Percentiles rank a stretch among this genome's conserved stretches.
phyloP scores from a whole-genome alignment of 2,329 filamentous ascomycete species.

The Aureobasidium sp. region DNA sequence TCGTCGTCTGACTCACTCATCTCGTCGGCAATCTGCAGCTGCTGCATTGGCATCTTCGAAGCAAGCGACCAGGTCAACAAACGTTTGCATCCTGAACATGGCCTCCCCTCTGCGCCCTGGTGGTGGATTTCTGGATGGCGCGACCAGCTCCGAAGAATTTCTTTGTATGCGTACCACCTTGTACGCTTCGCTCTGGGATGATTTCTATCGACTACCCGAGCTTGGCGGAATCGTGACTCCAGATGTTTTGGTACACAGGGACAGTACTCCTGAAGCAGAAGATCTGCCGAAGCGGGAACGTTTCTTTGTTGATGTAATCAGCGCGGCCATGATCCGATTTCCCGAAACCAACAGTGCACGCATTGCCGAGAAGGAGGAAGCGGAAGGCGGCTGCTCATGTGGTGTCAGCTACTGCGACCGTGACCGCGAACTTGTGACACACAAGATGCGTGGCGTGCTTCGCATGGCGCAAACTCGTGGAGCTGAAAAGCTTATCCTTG shows the following conservation, averaged over 20 bases:
- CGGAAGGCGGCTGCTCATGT: slow-evolving; percentile 23
- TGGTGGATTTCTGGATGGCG: slow-evolving; percentile 52
- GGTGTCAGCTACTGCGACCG: slow-evolving; percentile 35
- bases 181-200: slow-evolving; percentile 48
- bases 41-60: not conserved
- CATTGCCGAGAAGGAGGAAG: slow-evolving; percentile 21
- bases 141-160: slow-evolving; percentile 52
- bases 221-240: slow-evolving; percentile 47
- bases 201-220: slow-evolving; percentile 53
- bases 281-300: slow-evolving; percentile 41
- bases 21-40: slow-evolving; percentile 13
- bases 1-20: slow-evolving; percentile 24
- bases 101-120: slow-evolving; percentile 53
- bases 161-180: slow-evolving; percentile 54
- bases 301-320: slow-evolving; percentile 51
- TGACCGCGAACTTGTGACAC: slow-evolving; percentile 42
- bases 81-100: slow-evolving; percentile 53
- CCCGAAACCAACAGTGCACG: slow-evolving; percentile 36
- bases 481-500: slow-evolving; percentile 45
- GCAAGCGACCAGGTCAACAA: slow-evolving; percentile 17
- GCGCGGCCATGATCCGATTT: slow-evolving; percentile 49
- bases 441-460: slow-evolving; percentile 51
- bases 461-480: slow-evolving; percentile 42
- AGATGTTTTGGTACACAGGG: slow-evolving; percentile 52
- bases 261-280: slow-evolving; percentile 27